Percentiles rank a stretch among this genome's conserved stretches.
phyloP scores from a whole-genome alignment of 306 rosid species.

The Gastrolobium bilobum region DNA sequence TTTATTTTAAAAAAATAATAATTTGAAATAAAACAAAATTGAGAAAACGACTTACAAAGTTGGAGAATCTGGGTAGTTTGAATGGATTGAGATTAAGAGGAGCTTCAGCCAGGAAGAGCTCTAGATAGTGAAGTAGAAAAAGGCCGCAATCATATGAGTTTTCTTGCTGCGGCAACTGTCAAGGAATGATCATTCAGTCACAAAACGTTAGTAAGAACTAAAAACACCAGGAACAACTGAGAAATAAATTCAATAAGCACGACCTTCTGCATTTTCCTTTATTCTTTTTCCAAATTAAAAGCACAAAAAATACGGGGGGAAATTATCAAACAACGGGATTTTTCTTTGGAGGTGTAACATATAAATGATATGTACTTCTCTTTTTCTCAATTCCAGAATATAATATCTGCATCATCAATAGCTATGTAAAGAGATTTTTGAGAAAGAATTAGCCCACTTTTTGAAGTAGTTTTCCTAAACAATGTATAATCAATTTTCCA shows the following conservation, averaged over 20 bases:
- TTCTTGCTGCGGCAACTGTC: slow-evolving; percentile 86
- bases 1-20: background rate
- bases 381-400: background rate
- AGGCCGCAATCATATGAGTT: slow-evolving; percentile 84
- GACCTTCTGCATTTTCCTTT: background rate
- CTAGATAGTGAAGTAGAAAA: slow-evolving; percentile 83
- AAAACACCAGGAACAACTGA: slow-evolving; percentile 9
- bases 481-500: too few relatives aligned
- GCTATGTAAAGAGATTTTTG: too few relatives aligned
- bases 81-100: slow-evolving; percentile 77
- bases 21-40: background rate
- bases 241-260: slow-evolving; percentile 2
- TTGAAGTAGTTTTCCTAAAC: too few relatives aligned
- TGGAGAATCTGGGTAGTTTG: slow-evolving; percentile 63
- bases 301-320: background rate
- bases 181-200: slow-evolving; percentile 28
- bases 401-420: background rate
- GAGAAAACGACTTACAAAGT: slow-evolving; percentile 70
- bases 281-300: slow-evolving; percentile 30
- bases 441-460: too few relatives aligned
- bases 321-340: background rate
- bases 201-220: slow-evolving; percentile 27
- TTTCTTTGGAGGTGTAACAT: background rate
- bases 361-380: slow-evolving; percentile 1
- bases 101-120: slow-evolving; percentile 74